phyloP scores from a whole-genome alignment of 257 asterid genomes.

The Gentiana macrophylla region DNA sequence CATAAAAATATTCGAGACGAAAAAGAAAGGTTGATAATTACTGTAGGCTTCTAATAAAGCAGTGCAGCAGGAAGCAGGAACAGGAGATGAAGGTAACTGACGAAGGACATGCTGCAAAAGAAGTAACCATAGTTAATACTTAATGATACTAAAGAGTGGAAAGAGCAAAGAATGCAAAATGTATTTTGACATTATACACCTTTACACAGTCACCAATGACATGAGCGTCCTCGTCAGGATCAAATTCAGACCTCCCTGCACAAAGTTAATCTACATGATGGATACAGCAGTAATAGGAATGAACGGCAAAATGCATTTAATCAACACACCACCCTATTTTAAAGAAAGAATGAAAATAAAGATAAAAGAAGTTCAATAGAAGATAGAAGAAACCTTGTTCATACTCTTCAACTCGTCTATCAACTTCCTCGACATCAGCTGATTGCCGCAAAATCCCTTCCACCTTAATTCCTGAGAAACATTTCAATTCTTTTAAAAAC shows the following conservation, averaged over 20 bases:
- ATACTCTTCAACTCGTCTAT: slow-evolving; percentile 67
- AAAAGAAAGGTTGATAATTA: slow-evolving; percentile 18
- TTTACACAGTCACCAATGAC: slow-evolving; percentile 85
- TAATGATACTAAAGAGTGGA: slow-evolving; percentile 6
- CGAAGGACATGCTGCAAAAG: slow-evolving; percentile 82
- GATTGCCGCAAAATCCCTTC: slow-evolving; percentile 86
- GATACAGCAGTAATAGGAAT: no score
- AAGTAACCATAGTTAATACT: slow-evolving; percentile 13
- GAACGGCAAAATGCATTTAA: no score
- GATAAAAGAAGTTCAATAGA: not conserved
- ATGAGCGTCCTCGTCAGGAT: slow-evolving; percentile 81
- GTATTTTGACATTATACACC: slow-evolving; percentile 24
- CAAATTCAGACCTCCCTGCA: slow-evolving; percentile 65
- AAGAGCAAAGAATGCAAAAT: not conserved
- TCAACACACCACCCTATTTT: no score
- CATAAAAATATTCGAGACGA: no score
- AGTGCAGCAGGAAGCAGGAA: slow-evolving; percentile 93
- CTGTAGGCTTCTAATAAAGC: slow-evolving; percentile 89
- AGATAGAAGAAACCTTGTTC: slow-evolving; percentile 49
- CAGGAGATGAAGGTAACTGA: slow-evolving; percentile 95
- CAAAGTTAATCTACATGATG: slow-evolving; percentile 1
- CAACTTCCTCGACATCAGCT: slow-evolving; percentile 93
- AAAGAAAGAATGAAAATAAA: not conserved
- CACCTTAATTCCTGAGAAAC: slow-evolving; percentile 46
- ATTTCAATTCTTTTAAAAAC: not conserved